phyloP scores from a whole-genome alignment of 2,329 filamentous ascomycete genomes.

The Sporothrix brasiliensis region DNA sequence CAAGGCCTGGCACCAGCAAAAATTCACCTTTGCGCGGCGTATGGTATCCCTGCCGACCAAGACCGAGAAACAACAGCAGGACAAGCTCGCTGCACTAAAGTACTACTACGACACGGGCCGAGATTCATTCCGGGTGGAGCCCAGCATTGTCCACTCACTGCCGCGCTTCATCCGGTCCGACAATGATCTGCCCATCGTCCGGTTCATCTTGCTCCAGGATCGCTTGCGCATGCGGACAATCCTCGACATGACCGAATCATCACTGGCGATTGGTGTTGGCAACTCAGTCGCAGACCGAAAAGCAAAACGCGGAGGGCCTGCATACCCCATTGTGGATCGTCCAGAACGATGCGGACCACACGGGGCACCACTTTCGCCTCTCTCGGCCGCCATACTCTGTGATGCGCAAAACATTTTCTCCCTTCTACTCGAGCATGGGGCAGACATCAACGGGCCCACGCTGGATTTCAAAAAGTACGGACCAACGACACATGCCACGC shows the following conservation, averaged over 20 bases:
- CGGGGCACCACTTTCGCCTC: conserved; percentile 19
- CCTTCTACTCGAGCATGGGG: neutral
- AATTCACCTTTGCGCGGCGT: neutral
- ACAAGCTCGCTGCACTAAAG: neutral
- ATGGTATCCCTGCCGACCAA: neutral
- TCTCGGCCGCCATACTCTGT: conserved; percentile 9
- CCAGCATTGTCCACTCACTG: neutral
- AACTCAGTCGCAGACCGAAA: neutral
- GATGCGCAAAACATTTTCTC: neutral
- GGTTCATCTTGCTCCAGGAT: neutral
- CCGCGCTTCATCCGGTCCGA: conserved; percentile 22
- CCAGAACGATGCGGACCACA: conserved; percentile 1
- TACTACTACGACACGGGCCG: neutral
- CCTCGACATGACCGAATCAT: neutral
- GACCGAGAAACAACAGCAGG: neutral
- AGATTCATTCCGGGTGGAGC: neutral
- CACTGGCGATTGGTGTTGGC: neutral
- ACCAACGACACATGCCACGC: conserved; percentile 14
- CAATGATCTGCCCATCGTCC: neutral
- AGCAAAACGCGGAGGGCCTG: neutral
- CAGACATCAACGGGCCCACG: conserved; percentile 14
- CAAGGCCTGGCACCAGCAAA: neutral
- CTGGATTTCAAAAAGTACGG: neutral
- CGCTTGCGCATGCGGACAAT: neutral
- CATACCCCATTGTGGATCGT: conserved; percentile 13